phyloP scores from a whole-genome alignment of 768 basidiomycete species.

The Tylopilus rubrobrunneus region DNA sequence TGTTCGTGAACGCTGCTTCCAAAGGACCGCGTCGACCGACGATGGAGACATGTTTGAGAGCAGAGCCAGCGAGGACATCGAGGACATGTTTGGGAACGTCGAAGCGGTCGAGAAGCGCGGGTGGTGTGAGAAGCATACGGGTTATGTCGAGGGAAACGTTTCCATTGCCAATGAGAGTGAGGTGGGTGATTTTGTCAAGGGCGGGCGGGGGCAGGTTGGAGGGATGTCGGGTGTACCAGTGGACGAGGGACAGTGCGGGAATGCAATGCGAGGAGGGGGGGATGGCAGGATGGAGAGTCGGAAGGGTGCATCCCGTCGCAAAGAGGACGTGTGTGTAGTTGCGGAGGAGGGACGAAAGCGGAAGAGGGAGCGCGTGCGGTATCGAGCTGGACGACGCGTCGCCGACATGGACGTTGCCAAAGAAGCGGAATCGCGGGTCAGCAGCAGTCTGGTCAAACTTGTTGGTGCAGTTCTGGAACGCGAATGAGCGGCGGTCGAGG shows the following conservation, averaged over 20 bases:
- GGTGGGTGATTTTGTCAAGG: constrained; percentile 61
- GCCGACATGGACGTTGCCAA: constrained; percentile 80
- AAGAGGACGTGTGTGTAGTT: constrained; percentile 87
- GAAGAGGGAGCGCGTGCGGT: constrained; percentile 51
- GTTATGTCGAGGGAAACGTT: constrained; percentile 94
- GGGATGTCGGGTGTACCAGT: constrained; percentile 97
- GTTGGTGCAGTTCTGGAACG: constrained; percentile 85
- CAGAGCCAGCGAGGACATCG: constrained; percentile 55
- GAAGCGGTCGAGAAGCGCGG: constrained; percentile 57
- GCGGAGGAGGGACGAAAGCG: constrained; percentile 55
- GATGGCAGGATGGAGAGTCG: constrained; percentile 53
- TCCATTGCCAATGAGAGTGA: constrained; percentile 88
- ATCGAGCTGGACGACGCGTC: constrained; percentile 37
- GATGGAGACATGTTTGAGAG: constrained; percentile 75
- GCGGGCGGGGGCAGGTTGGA: constrained; percentile 56
- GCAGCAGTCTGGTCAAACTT: constrained; percentile 82
- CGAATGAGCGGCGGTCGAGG: constrained; percentile 9
- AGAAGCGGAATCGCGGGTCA: constrained; percentile 84
- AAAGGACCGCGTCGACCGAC: constrained; percentile 83
- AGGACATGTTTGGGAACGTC: constrained; percentile 80
- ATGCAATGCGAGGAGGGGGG: constrained; percentile 49
- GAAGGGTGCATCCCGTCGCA: constrained; percentile 78
- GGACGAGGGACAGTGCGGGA: constrained; percentile 80
- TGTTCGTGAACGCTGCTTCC: constrained; percentile 87
- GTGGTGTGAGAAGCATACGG: constrained; percentile 77